Percentiles rank a stretch among this genome's conserved stretches.
Conservation (phyloP, 179 eudicot genomes). For the Drosera spatulata region DNA sequence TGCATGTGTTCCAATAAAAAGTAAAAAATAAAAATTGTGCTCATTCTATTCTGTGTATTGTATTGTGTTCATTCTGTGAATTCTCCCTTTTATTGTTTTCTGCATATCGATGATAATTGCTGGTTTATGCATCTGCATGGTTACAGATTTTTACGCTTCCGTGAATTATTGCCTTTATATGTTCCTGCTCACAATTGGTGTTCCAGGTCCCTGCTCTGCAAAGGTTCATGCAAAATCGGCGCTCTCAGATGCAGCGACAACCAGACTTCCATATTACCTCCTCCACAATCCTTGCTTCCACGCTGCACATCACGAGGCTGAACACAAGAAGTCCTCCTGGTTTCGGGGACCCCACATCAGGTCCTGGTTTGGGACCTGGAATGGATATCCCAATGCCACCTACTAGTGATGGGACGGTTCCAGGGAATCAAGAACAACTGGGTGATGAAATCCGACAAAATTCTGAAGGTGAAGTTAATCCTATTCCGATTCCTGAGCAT, state of each 20-base stretch:
- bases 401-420: constrained; percentile 17
- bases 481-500: constrained; percentile 35
- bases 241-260: constrained; percentile 80
- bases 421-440: constrained; percentile 28
- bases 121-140: too few relatives aligned
- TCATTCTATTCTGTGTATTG: too few relatives aligned
- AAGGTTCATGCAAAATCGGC: constrained; percentile 76
- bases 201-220: constrained; percentile 89
- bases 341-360: constrained; percentile 26
- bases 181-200: background rate
- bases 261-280: constrained; percentile 92
- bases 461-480: constrained; percentile 26
- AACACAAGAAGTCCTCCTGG: constrained; percentile 43
- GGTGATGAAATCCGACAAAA: constrained; percentile 16
- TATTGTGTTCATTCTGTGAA: too few relatives aligned
- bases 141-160: too few relatives aligned
- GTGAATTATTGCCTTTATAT: too few relatives aligned
- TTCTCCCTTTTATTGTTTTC: too few relatives aligned
- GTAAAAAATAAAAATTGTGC: too few relatives aligned
- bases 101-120: too few relatives aligned
- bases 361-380: constrained; percentile 28
- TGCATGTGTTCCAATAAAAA: too few relatives aligned
- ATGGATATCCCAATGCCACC: constrained; percentile 25
- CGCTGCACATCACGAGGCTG: constrained; percentile 79
- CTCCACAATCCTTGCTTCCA: constrained; percentile 86